These are phyloP conservation scores for Lodderomyces beijingensis DNA, from an alignment of 1,139 yeast genomes.

Conservation along the genomic window DNA sequence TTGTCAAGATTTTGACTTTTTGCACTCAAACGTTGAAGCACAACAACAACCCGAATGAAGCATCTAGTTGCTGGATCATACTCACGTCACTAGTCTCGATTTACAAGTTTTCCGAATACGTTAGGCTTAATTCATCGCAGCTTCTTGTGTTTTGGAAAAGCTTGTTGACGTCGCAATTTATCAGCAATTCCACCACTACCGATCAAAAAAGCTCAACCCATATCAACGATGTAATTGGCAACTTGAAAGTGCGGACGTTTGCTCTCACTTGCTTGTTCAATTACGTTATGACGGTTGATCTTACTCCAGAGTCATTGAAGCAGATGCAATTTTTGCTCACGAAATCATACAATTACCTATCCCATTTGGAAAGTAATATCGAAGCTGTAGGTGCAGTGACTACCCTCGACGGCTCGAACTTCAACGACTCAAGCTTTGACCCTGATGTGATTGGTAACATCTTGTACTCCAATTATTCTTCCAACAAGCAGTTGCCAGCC, in stretches of 20 bases:
- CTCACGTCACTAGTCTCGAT: constrained; percentile 74
- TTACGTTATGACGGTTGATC: constrained; percentile 35
- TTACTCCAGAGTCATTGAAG: constrained; percentile 41
- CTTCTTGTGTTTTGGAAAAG: constrained; percentile 77
- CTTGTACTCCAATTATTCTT: constrained; percentile 24
- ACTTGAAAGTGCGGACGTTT: constrained; percentile 36
- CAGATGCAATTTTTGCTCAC: constrained; percentile 41
- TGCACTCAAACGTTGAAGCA: constrained; percentile 48
- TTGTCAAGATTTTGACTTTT: constrained; percentile 42
- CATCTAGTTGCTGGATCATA: constrained; percentile 61
- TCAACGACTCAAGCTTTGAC: constrained; percentile 30
- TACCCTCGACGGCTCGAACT: constrained; percentile 23
- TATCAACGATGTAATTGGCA: constrained; percentile 30
- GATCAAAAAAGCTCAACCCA: constrained; percentile 19
- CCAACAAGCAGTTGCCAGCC: constrained; percentile 19
- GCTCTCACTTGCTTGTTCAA: constrained; percentile 41
- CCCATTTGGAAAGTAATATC: constrained; percentile 37
- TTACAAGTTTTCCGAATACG: constrained; percentile 54
- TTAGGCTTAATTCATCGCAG: constrained; percentile 70
- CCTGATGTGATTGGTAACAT: constrained; percentile 29
- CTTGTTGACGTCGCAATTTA: constrained; percentile 55
- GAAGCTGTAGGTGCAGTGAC: constrained; percentile 35
- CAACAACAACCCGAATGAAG: constrained; percentile 20
- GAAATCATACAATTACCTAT: constrained; percentile 40
- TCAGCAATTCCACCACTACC: constrained; percentile 24